Evolutionary conservation across 2,329 filamentous ascomycete genomes (phyloP), one percentile per base, ranked within the genome.

Genomic region (Sclerotiophoma versabilis): DNA sequence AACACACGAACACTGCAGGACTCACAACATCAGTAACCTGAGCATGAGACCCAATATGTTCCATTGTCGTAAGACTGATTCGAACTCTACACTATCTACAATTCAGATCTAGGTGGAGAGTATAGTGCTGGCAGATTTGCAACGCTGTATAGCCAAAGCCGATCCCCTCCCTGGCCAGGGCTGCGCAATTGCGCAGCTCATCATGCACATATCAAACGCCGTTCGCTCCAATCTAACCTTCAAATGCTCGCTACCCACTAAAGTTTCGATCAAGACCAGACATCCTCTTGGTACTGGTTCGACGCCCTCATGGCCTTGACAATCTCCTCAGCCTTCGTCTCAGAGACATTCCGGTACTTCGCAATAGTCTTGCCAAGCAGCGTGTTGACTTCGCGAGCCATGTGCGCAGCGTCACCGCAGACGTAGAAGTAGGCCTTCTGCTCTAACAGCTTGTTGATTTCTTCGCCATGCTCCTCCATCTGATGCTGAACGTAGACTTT

Each of bases 401-500:
- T 97, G 80, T 96, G 93, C 51, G 95, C 91, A 0, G 96, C 96
- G 73, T 99, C 95, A 79, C 95, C 95, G 70, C 96, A 99, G 54
- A 99, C 93, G 75, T 99, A 99, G 76, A 99, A 93, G 78, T 95
- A 97, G 5, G 92, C 95, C 71, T 88, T 88, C 75, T 93, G 90
- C 76, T 89, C 83, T 9, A 99, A 83, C 1, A 99, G 85, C 62
- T 93, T 87, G 77, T 96, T 93, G 78, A 99, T 84, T 68, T 96
- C 87, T 68, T 90, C 84, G 54, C 90, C 87, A 44, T 87, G 83
- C 76, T 98, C 91, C 78, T 90, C 89, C 57, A 99, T 83, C 58
- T 90, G 85, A 77, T 99, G 92, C 79, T 99, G 95, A 19, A 99
- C 95, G 72, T 99, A 99, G 30, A 99, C 91, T 80, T 99, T 99